Conservation (phyloP, 2,329 filamentous ascomycete species). For the Monosporascus ibericus region DNA sequence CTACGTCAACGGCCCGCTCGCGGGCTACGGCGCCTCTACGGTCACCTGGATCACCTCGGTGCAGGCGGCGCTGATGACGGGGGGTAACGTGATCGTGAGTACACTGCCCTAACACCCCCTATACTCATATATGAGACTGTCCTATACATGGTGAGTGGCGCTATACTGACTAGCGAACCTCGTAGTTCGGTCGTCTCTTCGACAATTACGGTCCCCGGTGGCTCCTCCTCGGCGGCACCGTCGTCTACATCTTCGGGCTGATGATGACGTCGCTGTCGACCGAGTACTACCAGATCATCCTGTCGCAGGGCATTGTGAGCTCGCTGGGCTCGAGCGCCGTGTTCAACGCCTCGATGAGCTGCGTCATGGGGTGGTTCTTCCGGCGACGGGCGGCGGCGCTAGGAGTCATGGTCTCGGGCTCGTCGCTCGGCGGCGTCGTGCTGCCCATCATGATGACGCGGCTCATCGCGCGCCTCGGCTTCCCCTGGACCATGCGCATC, state of each 20-base stretch:
- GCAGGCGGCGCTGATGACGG: conserved; percentile 38
- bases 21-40: conserved; percentile 39
- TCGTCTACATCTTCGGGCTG: conserved; percentile 50
- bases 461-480: conserved; percentile 38
- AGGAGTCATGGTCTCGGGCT: conserved; percentile 42
- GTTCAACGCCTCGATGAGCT: conserved; percentile 29
- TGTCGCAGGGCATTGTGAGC: conserved; percentile 29
- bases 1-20: conserved; percentile 43
- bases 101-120: conserved; percentile 19
- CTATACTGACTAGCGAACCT: neutral
- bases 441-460: conserved; percentile 54
- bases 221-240: conserved; percentile 44
- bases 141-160: neutral
- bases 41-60: conserved; percentile 53
- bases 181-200: conserved; percentile 42
- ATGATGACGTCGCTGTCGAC: conserved; percentile 52
- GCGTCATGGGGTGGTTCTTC: conserved; percentile 41
- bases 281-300: conserved; percentile 35
- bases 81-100: conserved; percentile 39
- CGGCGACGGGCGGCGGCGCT: conserved; percentile 39
- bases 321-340: conserved; percentile 28
- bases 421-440: conserved; percentile 43
- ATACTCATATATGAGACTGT: conserved; percentile 27
- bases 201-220: conserved; percentile 55
- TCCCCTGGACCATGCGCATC: conserved; percentile 33